Conservation (phyloP, 208 protist species). For the Leishmania arabica region DNA sequence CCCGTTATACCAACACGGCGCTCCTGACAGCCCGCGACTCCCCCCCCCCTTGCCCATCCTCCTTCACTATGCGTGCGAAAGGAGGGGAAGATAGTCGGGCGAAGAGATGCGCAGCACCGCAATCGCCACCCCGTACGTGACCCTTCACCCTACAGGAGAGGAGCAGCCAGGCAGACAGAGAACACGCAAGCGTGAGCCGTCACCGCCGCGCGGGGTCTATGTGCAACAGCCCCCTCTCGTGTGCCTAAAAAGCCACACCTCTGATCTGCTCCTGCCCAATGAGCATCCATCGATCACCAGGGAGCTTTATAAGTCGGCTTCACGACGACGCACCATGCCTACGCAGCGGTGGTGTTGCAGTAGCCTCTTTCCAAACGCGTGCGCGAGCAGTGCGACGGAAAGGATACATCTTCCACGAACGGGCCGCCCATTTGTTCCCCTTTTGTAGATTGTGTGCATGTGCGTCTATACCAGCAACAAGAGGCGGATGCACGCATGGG, state of each 20-base stretch:
- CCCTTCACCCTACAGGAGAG: neutral
- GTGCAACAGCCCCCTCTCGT: neutral
- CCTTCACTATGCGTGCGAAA: neutral
- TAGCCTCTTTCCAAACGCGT: neutral
- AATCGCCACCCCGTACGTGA: neutral
- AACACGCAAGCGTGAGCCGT: neutral
- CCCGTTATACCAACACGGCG: neutral
- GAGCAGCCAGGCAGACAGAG: neutral
- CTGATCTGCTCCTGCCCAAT: neutral
- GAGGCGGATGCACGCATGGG: neutral
- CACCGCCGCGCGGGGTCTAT: neutral
- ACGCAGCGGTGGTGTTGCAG: neutral
- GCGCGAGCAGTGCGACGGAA: neutral
- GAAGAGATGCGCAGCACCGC: neutral
- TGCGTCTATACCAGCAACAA: neutral
- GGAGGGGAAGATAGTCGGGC: neutral
- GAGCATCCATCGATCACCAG: neutral
- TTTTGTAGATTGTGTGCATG: neutral
- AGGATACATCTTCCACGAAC: neutral
- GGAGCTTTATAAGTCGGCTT: no score
- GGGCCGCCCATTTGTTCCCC: neutral
- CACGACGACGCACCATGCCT: neutral
- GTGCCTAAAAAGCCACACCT: neutral
- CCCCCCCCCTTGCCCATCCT: neutral
- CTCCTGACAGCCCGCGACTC: neutral